These are phyloP conservation scores for Aegilops umbellulata DNA, from an alignment of 176 grass and related monocot species.

Conservation along the genomic window DNA sequence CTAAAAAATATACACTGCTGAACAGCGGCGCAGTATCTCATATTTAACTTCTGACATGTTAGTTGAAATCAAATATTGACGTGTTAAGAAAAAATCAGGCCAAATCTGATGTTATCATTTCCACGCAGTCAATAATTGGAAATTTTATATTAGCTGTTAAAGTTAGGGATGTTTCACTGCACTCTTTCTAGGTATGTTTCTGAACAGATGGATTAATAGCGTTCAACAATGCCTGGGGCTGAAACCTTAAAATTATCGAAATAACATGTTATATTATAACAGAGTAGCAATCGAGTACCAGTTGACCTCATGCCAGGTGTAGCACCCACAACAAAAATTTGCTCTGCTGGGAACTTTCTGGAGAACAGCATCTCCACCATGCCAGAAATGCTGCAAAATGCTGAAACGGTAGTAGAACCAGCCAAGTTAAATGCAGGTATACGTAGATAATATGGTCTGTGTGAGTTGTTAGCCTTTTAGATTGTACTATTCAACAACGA, in stretches of 20 bases:
- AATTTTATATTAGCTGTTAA: background rate
- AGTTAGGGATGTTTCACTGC: background rate
- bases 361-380: slow-evolving; percentile 45
- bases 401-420: slow-evolving; percentile 44
- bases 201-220: background rate
- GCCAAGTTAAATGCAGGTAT: slow-evolving; percentile 45
- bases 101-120: background rate
- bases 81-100: background rate
- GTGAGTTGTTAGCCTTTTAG: slow-evolving; percentile 10
- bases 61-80: background rate
- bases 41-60: background rate
- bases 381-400: slow-evolving; percentile 48
- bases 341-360: slow-evolving; percentile 43
- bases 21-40: background rate
- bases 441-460: slow-evolving; percentile 4
- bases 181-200: background rate
- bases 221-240: background rate
- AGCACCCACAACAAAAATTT: slow-evolving; percentile 35
- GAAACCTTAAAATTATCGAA: background rate
- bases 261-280: slow-evolving; percentile 22
- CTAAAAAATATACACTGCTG: background rate
- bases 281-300: slow-evolving; percentile 56
- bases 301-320: slow-evolving; percentile 45
- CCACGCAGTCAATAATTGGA: background rate
- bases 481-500: background rate